phyloP scores from a whole-genome alignment of 139 green algal species.

The Desmodesmus armatus region DNA sequence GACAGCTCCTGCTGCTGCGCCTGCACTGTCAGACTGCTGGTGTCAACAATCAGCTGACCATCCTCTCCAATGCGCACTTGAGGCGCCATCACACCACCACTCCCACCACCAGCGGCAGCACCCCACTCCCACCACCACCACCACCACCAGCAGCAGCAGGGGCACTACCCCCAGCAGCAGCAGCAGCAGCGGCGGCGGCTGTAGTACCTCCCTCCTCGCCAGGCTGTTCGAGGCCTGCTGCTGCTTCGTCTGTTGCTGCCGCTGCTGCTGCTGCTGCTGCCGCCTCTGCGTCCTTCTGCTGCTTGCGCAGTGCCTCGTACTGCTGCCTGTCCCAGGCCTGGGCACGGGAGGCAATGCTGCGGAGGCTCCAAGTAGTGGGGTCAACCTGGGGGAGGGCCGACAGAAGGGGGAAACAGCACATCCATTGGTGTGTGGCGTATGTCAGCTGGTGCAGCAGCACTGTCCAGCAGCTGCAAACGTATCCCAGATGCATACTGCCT shows the following conservation, averaged over 20 bases:
- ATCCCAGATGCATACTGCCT: not conserved
- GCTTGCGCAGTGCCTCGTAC: not conserved
- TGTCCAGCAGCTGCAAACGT: not conserved
- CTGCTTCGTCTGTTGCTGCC: not conserved
- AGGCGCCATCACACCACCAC: slow-evolving; percentile 5
- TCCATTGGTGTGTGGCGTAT: not conserved
- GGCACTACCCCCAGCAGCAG: not conserved
- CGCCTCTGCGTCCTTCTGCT: slow-evolving; percentile 8
- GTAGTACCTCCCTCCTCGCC: too few species aligned
- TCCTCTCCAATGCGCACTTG: slow-evolving; percentile 63
- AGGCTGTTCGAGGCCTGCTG: too few species aligned
- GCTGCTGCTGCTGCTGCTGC: slow-evolving; percentile 30
- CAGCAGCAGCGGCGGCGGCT: not conserved
- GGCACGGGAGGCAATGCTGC: not conserved
- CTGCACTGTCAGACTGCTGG: slow-evolving; percentile 63
- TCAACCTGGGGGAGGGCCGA: slow-evolving; percentile 26
- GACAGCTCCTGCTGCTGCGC: slow-evolving; percentile 57
- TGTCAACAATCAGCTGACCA: slow-evolving; percentile 68
- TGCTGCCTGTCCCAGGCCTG: slow-evolving; percentile 37
- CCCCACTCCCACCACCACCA: not conserved
- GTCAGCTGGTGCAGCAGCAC: not conserved
- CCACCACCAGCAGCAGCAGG: not conserved
- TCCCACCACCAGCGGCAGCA: not conserved
- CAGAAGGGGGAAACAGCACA: too few species aligned
- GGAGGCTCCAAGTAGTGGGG: not conserved